Evolutionary conservation across 2,329 filamentous ascomycete genomes (phyloP).

Genomic region (Fusarium secorum): DNA sequence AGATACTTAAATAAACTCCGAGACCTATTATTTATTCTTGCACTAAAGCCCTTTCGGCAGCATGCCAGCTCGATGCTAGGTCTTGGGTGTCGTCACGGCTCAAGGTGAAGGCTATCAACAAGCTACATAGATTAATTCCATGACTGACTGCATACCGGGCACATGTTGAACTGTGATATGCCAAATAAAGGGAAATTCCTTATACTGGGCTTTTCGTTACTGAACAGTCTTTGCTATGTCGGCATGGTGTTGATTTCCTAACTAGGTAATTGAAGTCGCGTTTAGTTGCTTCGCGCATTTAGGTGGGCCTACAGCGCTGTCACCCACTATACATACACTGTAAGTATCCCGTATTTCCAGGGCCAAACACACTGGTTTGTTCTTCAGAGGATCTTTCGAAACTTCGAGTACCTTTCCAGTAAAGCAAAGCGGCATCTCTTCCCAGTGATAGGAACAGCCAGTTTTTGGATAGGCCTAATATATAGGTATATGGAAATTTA

Average conservation of each 20-base stretch:
- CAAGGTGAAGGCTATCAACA: neutral
- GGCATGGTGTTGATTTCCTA: neutral
- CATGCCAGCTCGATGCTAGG: neutral
- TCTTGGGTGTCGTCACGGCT: neutral
- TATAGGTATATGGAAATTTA: neutral
- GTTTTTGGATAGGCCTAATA: neutral
- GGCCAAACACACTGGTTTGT: neutral
- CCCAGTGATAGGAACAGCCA: rapidly evolving
- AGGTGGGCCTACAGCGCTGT: neutral
- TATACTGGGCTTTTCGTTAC: rapidly evolving
- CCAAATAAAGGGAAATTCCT: neutral
- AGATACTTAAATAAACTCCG: neutral
- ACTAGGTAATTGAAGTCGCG: neutral
- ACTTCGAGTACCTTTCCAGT: neutral
- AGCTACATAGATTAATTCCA: neutral
- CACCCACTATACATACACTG: neutral
- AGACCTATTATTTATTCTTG: neutral
- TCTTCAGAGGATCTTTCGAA: too few relatives aligned
- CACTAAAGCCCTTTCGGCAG: neutral
- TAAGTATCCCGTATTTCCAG: neutral
- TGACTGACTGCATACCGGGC: neutral
- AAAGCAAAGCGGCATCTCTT: too few relatives aligned
- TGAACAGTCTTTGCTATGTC: neutral
- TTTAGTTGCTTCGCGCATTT: neutral
- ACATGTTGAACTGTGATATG: rapidly evolving